phyloP scores from a whole-genome alignment of 176 grass and related monocot species.

The Oryza nivara region DNA sequence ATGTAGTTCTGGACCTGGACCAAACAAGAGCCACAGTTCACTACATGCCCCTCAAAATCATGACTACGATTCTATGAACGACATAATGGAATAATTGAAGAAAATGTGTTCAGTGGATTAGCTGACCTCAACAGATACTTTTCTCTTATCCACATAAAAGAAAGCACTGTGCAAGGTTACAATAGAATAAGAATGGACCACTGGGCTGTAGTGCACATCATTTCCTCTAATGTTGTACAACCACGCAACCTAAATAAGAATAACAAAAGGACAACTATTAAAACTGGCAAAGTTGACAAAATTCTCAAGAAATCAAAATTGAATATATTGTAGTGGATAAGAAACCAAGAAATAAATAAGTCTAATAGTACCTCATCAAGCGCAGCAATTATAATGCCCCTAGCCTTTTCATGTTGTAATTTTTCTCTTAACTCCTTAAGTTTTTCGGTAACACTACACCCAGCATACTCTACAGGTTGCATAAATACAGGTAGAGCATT shows the following conservation, averaged over 20 bases:
- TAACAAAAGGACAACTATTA: slow-evolving; percentile 33
- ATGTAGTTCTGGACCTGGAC: slow-evolving; percentile 68
- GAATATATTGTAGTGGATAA: slow-evolving; percentile 23
- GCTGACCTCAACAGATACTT: slow-evolving; percentile 81
- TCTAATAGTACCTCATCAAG: slow-evolving; percentile 79
- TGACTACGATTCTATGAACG: background rate
- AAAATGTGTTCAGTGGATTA: slow-evolving; percentile 10
- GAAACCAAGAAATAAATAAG: slow-evolving; percentile 23
- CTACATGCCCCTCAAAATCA: slow-evolving; percentile 13
- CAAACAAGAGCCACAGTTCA: slow-evolving; percentile 8
- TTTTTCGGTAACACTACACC: slow-evolving; percentile 66
- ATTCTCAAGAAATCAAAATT: slow-evolving; percentile 12
- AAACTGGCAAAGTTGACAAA: background rate
- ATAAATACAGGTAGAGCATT: slow-evolving; percentile 61
- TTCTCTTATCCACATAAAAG: slow-evolving; percentile 95
- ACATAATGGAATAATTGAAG: slow-evolving; percentile 2
- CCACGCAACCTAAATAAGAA: slow-evolving; percentile 83
- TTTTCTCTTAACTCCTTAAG: slow-evolving; percentile 81
- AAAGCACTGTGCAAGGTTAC: slow-evolving; percentile 74
- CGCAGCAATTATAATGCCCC: slow-evolving; percentile 72
- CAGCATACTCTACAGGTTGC: slow-evolving; percentile 81
- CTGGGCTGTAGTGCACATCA: slow-evolving; percentile 92
- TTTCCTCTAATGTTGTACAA: slow-evolving; percentile 85
- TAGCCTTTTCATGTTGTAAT: slow-evolving; percentile 56
- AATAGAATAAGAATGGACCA: slow-evolving; percentile 96